A percentile compares a stretch with the other conserved stretches of the same genome.
These are phyloP conservation scores for Phytopythium litorale DNA, from an alignment of 352 stramenopile genomes.

Conservation along the genomic window DNA sequence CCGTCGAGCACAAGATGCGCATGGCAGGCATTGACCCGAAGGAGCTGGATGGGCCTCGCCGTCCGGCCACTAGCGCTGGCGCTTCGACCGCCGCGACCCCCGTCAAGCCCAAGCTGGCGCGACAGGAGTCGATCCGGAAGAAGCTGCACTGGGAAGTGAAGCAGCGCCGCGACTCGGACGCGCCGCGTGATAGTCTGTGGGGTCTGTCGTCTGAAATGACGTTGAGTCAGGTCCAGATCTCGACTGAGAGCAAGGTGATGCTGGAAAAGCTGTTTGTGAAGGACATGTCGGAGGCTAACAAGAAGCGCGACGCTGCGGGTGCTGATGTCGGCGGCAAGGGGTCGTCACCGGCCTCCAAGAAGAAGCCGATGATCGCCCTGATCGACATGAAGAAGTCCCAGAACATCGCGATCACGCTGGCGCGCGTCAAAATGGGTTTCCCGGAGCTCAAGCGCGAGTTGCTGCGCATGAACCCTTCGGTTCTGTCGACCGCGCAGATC, in stretches of 20 bases:
- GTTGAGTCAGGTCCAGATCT: slow-evolving; percentile 50
- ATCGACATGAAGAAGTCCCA: slow-evolving; percentile 89
- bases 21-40: slow-evolving; percentile 65
- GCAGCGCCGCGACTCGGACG: slow-evolving; percentile 30
- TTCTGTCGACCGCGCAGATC: slow-evolving; percentile 72
- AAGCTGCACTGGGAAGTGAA: slow-evolving; percentile 85
- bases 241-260: slow-evolving; percentile 59
- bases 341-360: slow-evolving; percentile 32
- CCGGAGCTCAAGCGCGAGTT: slow-evolving; percentile 70
- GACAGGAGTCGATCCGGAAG: slow-evolving; percentile 76
- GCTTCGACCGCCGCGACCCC: slow-evolving; percentile 10
- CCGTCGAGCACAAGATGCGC: slow-evolving; percentile 86
- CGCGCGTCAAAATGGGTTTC: slow-evolving; percentile 70
- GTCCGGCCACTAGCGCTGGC: slow-evolving; percentile 4
- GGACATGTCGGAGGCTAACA: slow-evolving; percentile 42
- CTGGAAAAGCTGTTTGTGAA: slow-evolving; percentile 84
- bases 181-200: slow-evolving; percentile 66
- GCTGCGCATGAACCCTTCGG: slow-evolving; percentile 67
- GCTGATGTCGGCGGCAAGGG: slow-evolving; percentile 18
- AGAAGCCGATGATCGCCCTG: slow-evolving; percentile 69
- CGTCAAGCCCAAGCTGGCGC: slow-evolving; percentile 38
- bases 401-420: slow-evolving; percentile 84
- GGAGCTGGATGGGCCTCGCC: slow-evolving; percentile 57
- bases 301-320: slow-evolving; percentile 27
- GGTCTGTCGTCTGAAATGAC: slow-evolving; percentile 39